Evolutionary conservation across 768 basidiomycete species (phyloP), one percentile per base, ranked within the genome.

Genomic region (Lactifluus piperatus): DNA sequence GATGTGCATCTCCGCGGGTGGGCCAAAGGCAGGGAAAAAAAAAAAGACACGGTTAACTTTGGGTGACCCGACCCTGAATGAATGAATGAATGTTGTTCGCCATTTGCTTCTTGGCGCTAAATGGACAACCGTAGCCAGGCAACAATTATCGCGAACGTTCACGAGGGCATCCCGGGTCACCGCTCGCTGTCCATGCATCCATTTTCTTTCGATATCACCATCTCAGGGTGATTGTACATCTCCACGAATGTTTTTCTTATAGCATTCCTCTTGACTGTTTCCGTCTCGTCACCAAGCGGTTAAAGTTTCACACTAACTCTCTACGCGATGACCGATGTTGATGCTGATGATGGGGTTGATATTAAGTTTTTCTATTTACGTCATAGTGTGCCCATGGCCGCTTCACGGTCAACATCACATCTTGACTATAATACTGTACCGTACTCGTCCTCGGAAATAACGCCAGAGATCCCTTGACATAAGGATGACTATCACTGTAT

Each of bases 1-100:
- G 22, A 56, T 29, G n/a, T 20, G 32, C 54, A 61, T 61, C 29
- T 61, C 47, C 54, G 43, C 52, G 46, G n/a, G 52, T 44, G 32
- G 36, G 51, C 11, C 22, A 27, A 16, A 30, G 26, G 16, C 1
- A 20, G 20, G 26, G 16, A 4, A 32, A 45, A 51, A 41, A 56
- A 46, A 46, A 51, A 44, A 24, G 43, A 41, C 22, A 20, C 14
- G 44, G 44, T 51, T 24, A 44, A 24, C 43, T 24, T 44, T 3
- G 4, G 3, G 43, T 44, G 43, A 44, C 20, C 22, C 10, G 50
- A 43, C 55, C 55, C 47, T 57, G 56, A 41, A 34, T 43, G 47
- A 32, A 43, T 24, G 49, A 18, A 34, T 26, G 41, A 13, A 30
- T 29, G 4, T 39, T 41, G n/a, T 41, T 41, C 10, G n/a, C n/a